Evolutionary conservation across 257 asterid species (phyloP), one percentile per base, ranked within the genome.

Genomic region (Schizonepeta tenuifolia): DNA sequence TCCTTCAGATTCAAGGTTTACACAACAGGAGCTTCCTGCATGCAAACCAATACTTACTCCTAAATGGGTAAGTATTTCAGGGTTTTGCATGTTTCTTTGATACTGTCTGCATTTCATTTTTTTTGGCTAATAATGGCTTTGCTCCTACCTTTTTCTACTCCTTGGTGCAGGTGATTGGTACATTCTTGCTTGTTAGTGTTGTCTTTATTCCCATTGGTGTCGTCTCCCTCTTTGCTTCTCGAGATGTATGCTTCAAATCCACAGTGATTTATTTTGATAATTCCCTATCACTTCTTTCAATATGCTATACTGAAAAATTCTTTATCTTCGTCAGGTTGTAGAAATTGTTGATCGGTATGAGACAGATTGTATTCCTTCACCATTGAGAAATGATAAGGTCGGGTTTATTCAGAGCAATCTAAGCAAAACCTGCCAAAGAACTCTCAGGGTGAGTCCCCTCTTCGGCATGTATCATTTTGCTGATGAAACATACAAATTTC

Each of bases 11-110:
- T 95, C 99, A 70, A 92, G 96, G 88, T 95, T 95, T 79, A 90
- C 98, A 2, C 99, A 95, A 62, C 99, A 95, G 80, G 98, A 92
- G 76, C 92, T 95, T 75, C 99, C 98, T 3, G 99, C 99, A 7
- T 95, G 97, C 92, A 95, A 95, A 72, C 98, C 99, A 28, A 92
- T 95, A 72, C 86, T 95, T 57, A 92, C 99, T 51, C 99, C 99
- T 35, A 87, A 86, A 87, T 95, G 99, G 99, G 98, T 93, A 78
- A 70, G 44, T 36, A 36, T 24, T 58, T 65, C 61, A 58, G 15
- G 62, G 13, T 65, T 26, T 57, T 54, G 64, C 31, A 33, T 36
- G 62, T 57, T 62, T 2, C 43, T 54, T 8, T 70, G n/a, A 43
- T 49, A 11, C 35, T 20, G 9, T 55, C 22, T 10, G 15, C 67